Base-by-base conservation (phyloP, 805 yeast species). In the Myxozyma melibiosi region DNA sequence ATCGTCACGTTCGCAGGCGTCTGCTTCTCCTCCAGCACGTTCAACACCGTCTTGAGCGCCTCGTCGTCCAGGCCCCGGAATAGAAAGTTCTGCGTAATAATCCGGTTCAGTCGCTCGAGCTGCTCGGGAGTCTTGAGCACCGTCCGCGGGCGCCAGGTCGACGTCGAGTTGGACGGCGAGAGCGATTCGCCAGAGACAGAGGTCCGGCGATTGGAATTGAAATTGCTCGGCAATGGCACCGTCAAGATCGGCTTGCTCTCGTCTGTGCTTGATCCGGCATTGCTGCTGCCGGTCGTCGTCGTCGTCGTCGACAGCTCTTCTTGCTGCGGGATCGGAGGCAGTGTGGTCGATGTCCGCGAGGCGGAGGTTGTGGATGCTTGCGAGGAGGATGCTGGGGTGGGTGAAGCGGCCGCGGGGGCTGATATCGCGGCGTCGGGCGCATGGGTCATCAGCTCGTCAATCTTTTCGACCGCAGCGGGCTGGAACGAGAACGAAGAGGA, bases 51-150 rank as follows among this genome's bases (percentile, higher is more conserved):
- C 58, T 79, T 80, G 66, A 88, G 78, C 1, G 96, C 80, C 62
- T 83, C 90, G 51, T 81, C 82, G 72, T 90, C 97, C 65, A 94
- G 78, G 63, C 85, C 89, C 66, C 84, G 82, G 73, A 94, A 94
- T 62, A 94, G 74, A 70, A 94, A 91, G 74, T 90, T 94, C 66
- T 84, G 84, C 31, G 85, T 82, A 59, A 94, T 86, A 25, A 87
- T 82, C 51, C 79, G 80, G 60, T 86, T 83, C 63, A 91, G 79
- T 63, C 91, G 83, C 53, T 75, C 73, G 56, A 85, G 74, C 72
- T 90, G 96, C 43, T 82, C 84, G 1, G 62, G 55, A 1, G 64
- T 53, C 53, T 66, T 66, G 14, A 50, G 44, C 27, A 62, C 53
- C n/a, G 52, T 43, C 20, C 64, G 62, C 22, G 67, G 67, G n/a